Base-by-base conservation (phyloP, 179 eudicot species). In the Dionaea muscipula region DNA sequence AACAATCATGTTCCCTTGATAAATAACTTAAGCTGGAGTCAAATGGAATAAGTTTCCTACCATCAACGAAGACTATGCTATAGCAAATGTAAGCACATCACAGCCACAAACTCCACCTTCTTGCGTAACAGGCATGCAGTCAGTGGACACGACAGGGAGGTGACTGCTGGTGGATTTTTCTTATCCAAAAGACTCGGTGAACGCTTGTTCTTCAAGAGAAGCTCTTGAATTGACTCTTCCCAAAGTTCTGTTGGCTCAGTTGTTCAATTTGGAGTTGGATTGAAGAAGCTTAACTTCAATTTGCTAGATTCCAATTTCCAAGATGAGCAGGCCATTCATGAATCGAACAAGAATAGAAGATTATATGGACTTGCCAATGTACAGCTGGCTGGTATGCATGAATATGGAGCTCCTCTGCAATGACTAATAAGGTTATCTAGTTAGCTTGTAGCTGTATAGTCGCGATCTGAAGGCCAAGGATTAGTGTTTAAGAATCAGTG, bases 21-120 rank as follows among this genome's bases (percentile, higher is more conserved):
- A 44, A 4, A 4, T 11, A 1, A 4, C 2, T 9, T 35, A 67
- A 83, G 95, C 89, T 48, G 79, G 60, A 14, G 73, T 85, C 33
- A 86, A 83, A 51, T 90, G 95, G 94, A 75, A 66, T 45, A 75
- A 68, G 52, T 63, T 83, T 53, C 79, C 60, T 35, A 56, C 65
- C 16, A 69, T 86, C 24, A 77, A 74, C 8, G 90, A 83, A 37
- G 80, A 78, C 53, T 72, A 64, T 55, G 53, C 56, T n/a, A 52
- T 74, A 64, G 66, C 68, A 16, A 65, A 53, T 55, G 74, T 72
- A 46, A 56, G 72, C 69, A 74, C 69, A 5, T 75, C 83, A 48
- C 64, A 33, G 35, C 82, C 80, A 51, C 84, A 79, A 46, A 77
- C 78, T 67, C 82, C 89, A 25, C 59, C 81, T 21, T 44, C 81